A percentile compares a stretch with the other conserved stretches of the same genome.
Evolutionary conservation across 2,329 filamentous ascomycete species (phyloP).

Genomic region (Plenodomus lindquistii): DNA sequence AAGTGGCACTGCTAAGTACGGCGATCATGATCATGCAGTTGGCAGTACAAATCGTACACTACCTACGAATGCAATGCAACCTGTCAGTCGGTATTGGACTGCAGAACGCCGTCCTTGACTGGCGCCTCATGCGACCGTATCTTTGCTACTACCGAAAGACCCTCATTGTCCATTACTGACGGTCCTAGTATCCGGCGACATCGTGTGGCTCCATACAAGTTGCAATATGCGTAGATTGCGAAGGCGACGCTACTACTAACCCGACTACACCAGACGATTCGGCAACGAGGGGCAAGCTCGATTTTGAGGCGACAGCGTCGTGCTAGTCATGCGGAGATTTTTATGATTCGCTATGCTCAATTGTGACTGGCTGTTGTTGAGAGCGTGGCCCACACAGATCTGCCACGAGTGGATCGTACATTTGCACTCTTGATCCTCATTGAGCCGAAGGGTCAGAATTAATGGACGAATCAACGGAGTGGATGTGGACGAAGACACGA

Average conservation of each 20-base stretch:
- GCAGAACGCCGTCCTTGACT: too few relatives aligned
- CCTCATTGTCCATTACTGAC: too few relatives aligned
- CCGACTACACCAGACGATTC: background rate
- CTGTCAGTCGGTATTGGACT: background rate
- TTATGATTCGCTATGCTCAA: conserved; percentile 11
- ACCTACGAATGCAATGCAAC: background rate
- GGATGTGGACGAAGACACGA: conserved; percentile 1
- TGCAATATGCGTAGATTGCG: conserved; percentile 21
- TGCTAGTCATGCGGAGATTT: conserved; percentile 1
- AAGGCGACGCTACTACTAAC: conserved; percentile 7
- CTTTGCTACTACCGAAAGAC: too few relatives aligned
- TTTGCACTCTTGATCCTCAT: background rate
- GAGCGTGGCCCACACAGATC: conserved; percentile 1
- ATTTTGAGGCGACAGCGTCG: conserved; percentile 1
- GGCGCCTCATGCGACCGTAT: too few relatives aligned
- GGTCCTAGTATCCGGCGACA: conserved; percentile 11
- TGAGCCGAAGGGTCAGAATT: background rate
- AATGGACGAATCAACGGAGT: background rate
- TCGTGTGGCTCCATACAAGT: conserved; percentile 1
- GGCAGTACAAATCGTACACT: background rate
- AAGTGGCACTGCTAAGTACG: background rate
- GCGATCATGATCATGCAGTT: background rate
- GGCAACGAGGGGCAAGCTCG: conserved; percentile 4
- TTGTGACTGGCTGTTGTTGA: conserved; percentile 2
- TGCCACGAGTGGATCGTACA: background rate